These are phyloP conservation scores for Cyberlindnera samutprakarnensis DNA, from an alignment of 805 yeast genomes.

Conservation along the genomic window DNA sequence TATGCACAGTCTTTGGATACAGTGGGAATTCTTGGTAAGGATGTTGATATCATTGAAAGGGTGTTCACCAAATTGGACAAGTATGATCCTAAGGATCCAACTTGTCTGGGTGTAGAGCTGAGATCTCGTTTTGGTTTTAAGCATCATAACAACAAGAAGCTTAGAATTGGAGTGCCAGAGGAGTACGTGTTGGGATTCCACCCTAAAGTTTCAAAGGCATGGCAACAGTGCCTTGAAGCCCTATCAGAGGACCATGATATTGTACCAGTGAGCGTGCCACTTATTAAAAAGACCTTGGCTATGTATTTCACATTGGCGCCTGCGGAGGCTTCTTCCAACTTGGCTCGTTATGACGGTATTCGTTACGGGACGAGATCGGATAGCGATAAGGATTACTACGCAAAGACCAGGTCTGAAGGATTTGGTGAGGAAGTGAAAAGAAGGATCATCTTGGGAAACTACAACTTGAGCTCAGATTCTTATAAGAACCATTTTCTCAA, in stretches of 20 bases:
- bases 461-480: slow-evolving; percentile 69
- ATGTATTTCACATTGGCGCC: slow-evolving; percentile 85
- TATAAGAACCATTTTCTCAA: slow-evolving; percentile 64
- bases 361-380: slow-evolving; percentile 62
- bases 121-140: slow-evolving; percentile 21
- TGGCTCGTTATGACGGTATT: slow-evolving; percentile 85
- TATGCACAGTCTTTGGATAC: slow-evolving; percentile 95
- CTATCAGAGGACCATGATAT: slow-evolving; percentile 39
- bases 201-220: slow-evolving; percentile 34
- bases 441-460: slow-evolving; percentile 80
- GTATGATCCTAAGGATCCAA: slow-evolving; percentile 74
- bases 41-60: slow-evolving; percentile 32
- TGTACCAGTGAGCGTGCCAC: slow-evolving; percentile 61
- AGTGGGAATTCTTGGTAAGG: slow-evolving; percentile 70
- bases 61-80: slow-evolving; percentile 53
- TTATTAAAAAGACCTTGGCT: slow-evolving; percentile 58
- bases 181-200: slow-evolving; percentile 61
- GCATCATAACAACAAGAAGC: slow-evolving; percentile 10
- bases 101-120: slow-evolving; percentile 37
- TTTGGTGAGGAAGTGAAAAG: slow-evolving; percentile 82
- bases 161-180: slow-evolving; percentile 64
- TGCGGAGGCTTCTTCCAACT: slow-evolving; percentile 90
- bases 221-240: slow-evolving; percentile 40
- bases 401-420: slow-evolving; percentile 52
- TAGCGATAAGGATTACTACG: slow-evolving; percentile 34